Evolutionary conservation across 1,284 basidiomycete genomes (phyloP).

Genomic region (Boletus smithii): DNA sequence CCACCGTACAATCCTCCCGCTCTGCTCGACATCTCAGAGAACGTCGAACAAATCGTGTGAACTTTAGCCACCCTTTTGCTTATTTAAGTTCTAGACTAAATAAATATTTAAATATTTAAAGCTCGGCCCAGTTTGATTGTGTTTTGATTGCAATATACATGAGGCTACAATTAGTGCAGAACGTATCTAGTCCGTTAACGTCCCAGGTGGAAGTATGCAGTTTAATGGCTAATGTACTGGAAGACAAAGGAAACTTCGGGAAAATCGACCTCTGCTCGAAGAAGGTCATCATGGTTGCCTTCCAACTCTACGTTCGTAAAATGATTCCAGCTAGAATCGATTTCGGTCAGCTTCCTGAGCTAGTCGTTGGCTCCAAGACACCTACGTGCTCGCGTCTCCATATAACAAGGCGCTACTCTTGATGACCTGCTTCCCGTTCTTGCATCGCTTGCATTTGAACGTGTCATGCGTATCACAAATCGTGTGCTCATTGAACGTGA

Average conservation of each 20-base stretch:
- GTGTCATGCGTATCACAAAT: slow-evolving; percentile 94
- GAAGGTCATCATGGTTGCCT: slow-evolving; percentile 92
- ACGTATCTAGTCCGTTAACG: too few species aligned
- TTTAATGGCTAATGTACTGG: slow-evolving; percentile 83
- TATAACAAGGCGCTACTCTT: slow-evolving; percentile 89
- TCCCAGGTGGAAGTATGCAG: too few species aligned
- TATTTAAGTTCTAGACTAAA: background rate
- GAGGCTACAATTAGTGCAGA: too few species aligned
- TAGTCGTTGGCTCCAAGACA: slow-evolving; percentile 22
- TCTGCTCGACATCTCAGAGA: slow-evolving; percentile 60
- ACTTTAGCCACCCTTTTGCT: background rate
- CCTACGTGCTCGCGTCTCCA: slow-evolving; percentile 96
- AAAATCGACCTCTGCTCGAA: slow-evolving; percentile 84
- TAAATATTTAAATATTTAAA: slow-evolving; percentile 2
- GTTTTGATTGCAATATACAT: too few species aligned
- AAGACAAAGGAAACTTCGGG: slow-evolving; percentile 90
- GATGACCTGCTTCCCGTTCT: slow-evolving; percentile 78
- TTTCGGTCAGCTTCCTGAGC: slow-evolving; percentile 3
- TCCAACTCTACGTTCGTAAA: slow-evolving; percentile 85
- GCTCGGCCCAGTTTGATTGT: too few species aligned
- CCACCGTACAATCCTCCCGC: slow-evolving; percentile 79
- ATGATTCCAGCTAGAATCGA: slow-evolving; percentile 89
- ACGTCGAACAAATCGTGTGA: slow-evolving; percentile 20
- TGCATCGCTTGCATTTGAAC: slow-evolving; percentile 97
- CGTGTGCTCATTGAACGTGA: slow-evolving; percentile 88